phyloP scores from a whole-genome alignment of 2,329 filamentous ascomycete species.

The Sarocladium strictum region DNA sequence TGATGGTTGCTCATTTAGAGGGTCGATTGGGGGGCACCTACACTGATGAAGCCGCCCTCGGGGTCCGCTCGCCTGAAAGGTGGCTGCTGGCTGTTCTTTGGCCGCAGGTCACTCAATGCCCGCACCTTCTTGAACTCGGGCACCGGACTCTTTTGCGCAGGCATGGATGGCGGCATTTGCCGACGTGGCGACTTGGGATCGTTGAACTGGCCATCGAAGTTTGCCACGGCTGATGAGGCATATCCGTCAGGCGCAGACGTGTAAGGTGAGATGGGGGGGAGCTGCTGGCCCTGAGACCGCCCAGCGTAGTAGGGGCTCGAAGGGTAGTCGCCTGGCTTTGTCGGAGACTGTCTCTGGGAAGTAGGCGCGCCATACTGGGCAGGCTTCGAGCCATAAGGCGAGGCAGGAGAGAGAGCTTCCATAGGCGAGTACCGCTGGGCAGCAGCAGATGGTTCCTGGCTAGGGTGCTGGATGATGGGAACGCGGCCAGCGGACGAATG shows the following conservation, averaged over 20 bases:
- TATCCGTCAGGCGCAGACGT: slow-evolving; percentile 65
- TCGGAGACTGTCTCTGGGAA: slow-evolving; percentile 70
- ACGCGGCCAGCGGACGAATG: slow-evolving; percentile 50
- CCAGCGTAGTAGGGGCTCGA: slow-evolving; percentile 49
- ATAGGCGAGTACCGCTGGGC: slow-evolving; percentile 94
- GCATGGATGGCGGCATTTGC: slow-evolving; percentile 37
- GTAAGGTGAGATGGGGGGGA: slow-evolving; percentile 69
- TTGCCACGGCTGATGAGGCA: slow-evolving; percentile 63
- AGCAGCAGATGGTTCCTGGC: slow-evolving; percentile 66
- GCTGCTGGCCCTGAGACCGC: slow-evolving; percentile 52
- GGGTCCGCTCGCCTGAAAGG: slow-evolving; percentile 90
- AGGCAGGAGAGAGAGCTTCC: slow-evolving; percentile 77
- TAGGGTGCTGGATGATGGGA: slow-evolving; percentile 52
- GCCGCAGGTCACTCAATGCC: slow-evolving; percentile 66
- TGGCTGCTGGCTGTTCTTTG: slow-evolving; percentile 80
- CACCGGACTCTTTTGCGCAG: slow-evolving; percentile 59
- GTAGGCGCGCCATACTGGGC: slow-evolving; percentile 50
- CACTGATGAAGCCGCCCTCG: slow-evolving; percentile 96
- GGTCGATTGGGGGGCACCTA: slow-evolving; percentile 38
- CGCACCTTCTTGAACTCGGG: slow-evolving; percentile 83
- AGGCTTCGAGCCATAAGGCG: slow-evolving; percentile 66
- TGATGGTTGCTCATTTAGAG: neutral
- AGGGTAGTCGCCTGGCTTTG: slow-evolving; percentile 55
- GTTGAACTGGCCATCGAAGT: slow-evolving; percentile 61
- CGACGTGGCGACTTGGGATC: slow-evolving; percentile 55